phyloP scores from a whole-genome alignment of 192 early-diverging fungal species.

The Fimicolochytrium jonesii region DNA sequence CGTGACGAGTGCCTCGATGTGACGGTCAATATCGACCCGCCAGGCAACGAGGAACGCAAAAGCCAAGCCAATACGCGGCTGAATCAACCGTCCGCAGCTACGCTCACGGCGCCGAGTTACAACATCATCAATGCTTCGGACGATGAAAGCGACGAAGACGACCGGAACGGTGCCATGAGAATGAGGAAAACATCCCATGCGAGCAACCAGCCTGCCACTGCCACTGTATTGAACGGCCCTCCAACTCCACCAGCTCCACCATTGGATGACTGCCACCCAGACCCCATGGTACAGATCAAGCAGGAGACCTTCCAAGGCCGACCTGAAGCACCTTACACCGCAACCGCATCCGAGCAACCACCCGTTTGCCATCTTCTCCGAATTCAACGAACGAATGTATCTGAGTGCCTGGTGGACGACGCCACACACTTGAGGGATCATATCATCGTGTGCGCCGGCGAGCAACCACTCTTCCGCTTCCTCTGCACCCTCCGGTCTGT shows the following conservation, averaged over 20 bases:
- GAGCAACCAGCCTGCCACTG: too few relatives aligned
- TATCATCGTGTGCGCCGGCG: neutral
- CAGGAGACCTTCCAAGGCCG: neutral
- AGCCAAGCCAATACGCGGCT: too few relatives aligned
- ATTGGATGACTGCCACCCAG: too few relatives aligned
- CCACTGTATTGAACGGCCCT: too few relatives aligned
- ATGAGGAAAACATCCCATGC: too few relatives aligned
- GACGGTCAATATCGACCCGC: neutral
- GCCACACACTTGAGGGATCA: slow-evolving; percentile 5
- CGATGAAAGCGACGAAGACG: neutral
- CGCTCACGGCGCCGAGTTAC: neutral
- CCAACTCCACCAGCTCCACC: too few relatives aligned
- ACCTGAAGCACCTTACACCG: slow-evolving; percentile 1
- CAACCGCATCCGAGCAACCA: neutral
- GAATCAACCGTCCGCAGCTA: too few relatives aligned
- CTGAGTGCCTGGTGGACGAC: neutral
- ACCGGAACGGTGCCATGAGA: too few relatives aligned
- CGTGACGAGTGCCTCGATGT: neutral
- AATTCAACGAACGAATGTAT: neutral
- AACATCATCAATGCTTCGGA: neutral
- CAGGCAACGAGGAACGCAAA: too few relatives aligned
- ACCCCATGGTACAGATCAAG: too few relatives aligned
- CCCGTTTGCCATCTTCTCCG: neutral
- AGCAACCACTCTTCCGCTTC: slow-evolving; percentile 8
- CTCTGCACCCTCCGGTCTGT: slow-evolving; percentile 12